phyloP scores from a whole-genome alignment of 1,284 basidiomycete species.

The Stygiomarasmius scandens region DNA sequence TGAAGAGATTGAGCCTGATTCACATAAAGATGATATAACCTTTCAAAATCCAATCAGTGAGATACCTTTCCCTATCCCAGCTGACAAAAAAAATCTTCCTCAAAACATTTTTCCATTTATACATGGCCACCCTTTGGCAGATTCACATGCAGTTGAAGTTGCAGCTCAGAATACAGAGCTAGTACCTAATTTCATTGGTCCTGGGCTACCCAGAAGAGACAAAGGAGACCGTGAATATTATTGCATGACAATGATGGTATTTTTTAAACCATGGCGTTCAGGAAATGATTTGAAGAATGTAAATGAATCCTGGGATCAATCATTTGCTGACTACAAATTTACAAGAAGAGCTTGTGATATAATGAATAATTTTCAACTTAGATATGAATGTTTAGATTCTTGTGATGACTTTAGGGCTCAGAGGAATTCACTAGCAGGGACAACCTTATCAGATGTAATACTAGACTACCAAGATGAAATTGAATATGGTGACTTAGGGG shows the following conservation, averaged over 20 bases:
- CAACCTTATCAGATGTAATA: no score
- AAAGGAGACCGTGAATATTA: conserved; percentile 7
- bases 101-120: background rate
- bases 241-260: conserved; percentile 3
- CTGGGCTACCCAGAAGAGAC: background rate
- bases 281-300: conserved; percentile 16
- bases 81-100: conserved; percentile 12
- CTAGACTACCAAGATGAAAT: no score
- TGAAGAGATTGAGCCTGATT: background rate
- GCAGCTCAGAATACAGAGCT: background rate
- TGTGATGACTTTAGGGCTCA: conserved; percentile 21
- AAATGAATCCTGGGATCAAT: conserved; percentile 14
- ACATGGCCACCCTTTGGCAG: background rate
- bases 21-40: conserved; percentile 1
- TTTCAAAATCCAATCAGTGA: background rate
- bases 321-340: conserved; percentile 15
- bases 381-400: conserved; percentile 23
- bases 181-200: background rate
- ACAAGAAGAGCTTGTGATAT: conserved; percentile 4
- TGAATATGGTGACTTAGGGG: background rate
- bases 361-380: conserved; percentile 21
- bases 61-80: conserved; percentile 7
- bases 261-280: conserved; percentile 20
- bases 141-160: background rate
- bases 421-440: no score